Conservation (phyloP, 2,329 filamentous ascomycete species). For the Colletotrichum falcatum region DNA sequence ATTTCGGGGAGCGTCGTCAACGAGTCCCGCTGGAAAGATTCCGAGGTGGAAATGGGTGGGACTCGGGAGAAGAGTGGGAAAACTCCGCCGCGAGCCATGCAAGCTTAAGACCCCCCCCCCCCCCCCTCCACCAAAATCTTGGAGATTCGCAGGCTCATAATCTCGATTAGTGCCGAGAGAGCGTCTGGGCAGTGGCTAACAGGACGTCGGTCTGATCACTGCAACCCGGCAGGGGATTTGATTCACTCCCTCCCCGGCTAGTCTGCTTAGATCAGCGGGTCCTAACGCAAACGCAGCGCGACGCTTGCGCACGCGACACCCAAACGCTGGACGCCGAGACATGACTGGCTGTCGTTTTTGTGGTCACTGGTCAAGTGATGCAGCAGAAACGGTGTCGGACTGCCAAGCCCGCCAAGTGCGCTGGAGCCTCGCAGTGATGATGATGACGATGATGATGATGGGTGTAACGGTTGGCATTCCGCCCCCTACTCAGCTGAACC, state of each 20-base stretch:
- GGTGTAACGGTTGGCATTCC: neutral
- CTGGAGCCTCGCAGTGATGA: constrained; percentile 29
- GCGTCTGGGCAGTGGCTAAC: constrained; percentile 8
- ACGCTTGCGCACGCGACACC: constrained; percentile 11
- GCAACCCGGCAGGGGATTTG: neutral
- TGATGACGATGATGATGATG: too few relatives aligned
- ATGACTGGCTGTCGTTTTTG: constrained; percentile 15
- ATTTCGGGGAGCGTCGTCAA: constrained; percentile 37
- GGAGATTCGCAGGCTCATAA: constrained; percentile 26
- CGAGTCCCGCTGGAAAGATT: constrained; percentile 21
- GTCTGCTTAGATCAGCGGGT: constrained; percentile 27
- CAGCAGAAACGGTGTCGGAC: constrained; percentile 31
- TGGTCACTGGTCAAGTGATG: neutral
- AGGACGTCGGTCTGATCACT: neutral
- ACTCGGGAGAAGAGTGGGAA: constrained; percentile 29
- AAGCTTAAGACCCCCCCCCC: constrained; percentile 7
- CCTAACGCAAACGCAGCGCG: constrained; percentile 13
- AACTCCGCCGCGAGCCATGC: constrained; percentile 17
- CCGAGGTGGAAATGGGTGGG: constrained; percentile 35
- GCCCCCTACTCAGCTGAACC: constrained; percentile 6
- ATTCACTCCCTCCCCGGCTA: neutral
- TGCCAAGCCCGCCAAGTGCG: constrained; percentile 37
- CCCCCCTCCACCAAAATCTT: constrained; percentile 27
- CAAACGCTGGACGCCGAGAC: constrained; percentile 18
- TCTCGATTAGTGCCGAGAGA: constrained; percentile 31